phyloP scores from a whole-genome alignment of 2,329 filamentous ascomycete genomes.

The Phaeosphaeriaceae sp. region DNA sequence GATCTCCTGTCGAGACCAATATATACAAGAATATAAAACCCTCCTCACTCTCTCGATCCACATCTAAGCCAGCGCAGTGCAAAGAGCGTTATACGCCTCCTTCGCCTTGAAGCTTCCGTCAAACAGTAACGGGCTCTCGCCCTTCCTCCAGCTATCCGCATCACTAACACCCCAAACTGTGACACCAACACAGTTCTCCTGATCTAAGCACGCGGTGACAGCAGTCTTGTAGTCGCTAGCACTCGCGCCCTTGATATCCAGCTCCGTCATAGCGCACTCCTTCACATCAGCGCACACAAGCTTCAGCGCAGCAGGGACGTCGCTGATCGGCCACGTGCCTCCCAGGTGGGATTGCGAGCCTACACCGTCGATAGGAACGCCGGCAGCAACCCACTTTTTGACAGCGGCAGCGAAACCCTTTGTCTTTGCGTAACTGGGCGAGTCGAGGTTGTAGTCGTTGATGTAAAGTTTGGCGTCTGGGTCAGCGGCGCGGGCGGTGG shows the following conservation, averaged over 20 bases:
- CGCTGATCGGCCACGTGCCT: slow-evolving; percentile 39
- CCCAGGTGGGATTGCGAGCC: slow-evolving; percentile 65
- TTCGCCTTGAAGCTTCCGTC: slow-evolving; percentile 52
- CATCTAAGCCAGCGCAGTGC: slow-evolving; percentile 16
- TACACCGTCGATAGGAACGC: slow-evolving; percentile 71
- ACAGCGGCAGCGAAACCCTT: slow-evolving; percentile 65
- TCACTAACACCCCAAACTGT: slow-evolving; percentile 66
- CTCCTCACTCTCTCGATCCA: background rate
- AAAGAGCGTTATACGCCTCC: slow-evolving; percentile 45
- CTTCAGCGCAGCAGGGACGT: slow-evolving; percentile 21
- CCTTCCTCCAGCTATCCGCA: slow-evolving; percentile 52
- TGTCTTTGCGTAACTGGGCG: slow-evolving; percentile 65
- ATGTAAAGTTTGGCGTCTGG: slow-evolving; percentile 75
- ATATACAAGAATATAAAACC: background rate
- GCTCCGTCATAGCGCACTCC: slow-evolving; percentile 71
- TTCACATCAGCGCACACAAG: slow-evolving; percentile 59
- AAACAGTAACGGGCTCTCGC: slow-evolving; percentile 51
- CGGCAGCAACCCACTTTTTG: slow-evolving; percentile 67
- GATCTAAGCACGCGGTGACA: slow-evolving; percentile 63
- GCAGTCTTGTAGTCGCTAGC: slow-evolving; percentile 64
- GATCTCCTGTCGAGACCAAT: no score
- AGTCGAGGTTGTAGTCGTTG: slow-evolving; percentile 73
- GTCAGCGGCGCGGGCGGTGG: slow-evolving; percentile 70
- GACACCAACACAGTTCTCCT: slow-evolving; percentile 68
- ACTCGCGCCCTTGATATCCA: slow-evolving; percentile 68